Evolutionary conservation across 1,284 basidiomycete species (phyloP).

Genomic region (Mixia osmundae): DNA sequence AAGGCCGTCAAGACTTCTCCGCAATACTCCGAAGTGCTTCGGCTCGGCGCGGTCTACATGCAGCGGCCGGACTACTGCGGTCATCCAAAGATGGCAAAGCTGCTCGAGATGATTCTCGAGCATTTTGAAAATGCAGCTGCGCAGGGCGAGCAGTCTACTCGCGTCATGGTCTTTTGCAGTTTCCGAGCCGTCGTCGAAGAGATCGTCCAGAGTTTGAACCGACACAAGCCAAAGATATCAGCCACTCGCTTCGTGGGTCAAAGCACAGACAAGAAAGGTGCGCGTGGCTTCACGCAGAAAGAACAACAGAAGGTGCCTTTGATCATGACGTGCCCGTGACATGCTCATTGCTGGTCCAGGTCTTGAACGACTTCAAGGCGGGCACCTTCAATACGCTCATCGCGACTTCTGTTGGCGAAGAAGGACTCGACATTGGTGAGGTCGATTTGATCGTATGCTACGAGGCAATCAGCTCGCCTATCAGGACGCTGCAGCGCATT

Average conservation of each 20-base stretch:
- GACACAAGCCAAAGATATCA: slow-evolving; percentile 47
- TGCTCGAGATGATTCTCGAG: slow-evolving; percentile 48
- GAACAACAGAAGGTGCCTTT: slow-evolving; percentile 56
- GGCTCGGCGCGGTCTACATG: slow-evolving; percentile 33
- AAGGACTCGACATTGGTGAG: slow-evolving; percentile 97
- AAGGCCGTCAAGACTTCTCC: slow-evolving; percentile 24
- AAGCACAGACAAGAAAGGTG: slow-evolving; percentile 56
- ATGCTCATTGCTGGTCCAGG: slow-evolving; percentile 25
- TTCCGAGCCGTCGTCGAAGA: slow-evolving; percentile 76
- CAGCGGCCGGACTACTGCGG: slow-evolving; percentile 29
- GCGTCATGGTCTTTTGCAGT: slow-evolving; percentile 89
- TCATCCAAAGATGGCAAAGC: slow-evolving; percentile 84
- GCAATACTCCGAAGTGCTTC: slow-evolving; percentile 36
- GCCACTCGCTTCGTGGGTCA: slow-evolving; percentile 79
- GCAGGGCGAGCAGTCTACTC: slow-evolving; percentile 33
- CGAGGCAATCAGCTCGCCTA: slow-evolving; percentile 85
- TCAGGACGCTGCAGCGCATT: slow-evolving; percentile 91
- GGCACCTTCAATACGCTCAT: slow-evolving; percentile 82
- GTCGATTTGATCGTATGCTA: slow-evolving; percentile 96
- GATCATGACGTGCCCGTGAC: background rate
- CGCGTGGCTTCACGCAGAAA: slow-evolving; percentile 70
- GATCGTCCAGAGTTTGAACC: slow-evolving; percentile 39
- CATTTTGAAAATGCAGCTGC: slow-evolving; percentile 45
- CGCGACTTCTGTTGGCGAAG: slow-evolving; percentile 91
- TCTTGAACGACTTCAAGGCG: slow-evolving; percentile 62